Evolutionary conservation across 2,329 filamentous ascomycete genomes (phyloP), one percentile per base, ranked within the genome.

Genomic region (Ophiosphaerella herpotricha): DNA sequence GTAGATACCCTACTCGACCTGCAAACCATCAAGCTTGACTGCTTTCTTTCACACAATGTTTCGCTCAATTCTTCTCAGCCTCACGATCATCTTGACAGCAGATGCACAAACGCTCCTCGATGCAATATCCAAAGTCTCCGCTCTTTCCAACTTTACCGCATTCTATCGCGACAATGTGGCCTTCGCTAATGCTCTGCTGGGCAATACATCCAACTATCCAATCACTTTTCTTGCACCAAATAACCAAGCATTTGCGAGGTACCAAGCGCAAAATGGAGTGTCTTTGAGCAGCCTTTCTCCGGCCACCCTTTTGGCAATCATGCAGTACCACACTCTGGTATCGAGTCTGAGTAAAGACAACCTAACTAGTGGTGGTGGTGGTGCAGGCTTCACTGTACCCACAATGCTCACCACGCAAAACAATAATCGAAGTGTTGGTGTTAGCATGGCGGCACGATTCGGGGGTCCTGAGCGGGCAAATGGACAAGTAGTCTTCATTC

Each of bases 401-500:
- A 61, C 59, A 1, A 47, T 62, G 41, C 46, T 64, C 5, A 55
- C 24, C 18, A 43, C 45, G 11, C 18, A 39, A 13, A 54, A 51
- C 44, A 63, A 62, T 45, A 63, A 64, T 23, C 50, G 61, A 32
- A 54, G 37, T 35, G 52, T 48, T 13, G 59, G 59, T 7, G 18
- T 43, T 4, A 16, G 32, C 7, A n/a, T 64, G 9, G 54, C 52
- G 11, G 41, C 50, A 12, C 56, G 57, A 39, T 62, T 56, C 38
- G 61, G 61, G 16, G 57, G 59, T 29, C 5, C 44, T 7, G 40
- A 49, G 24, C 36, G 43, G 13, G 50, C 50, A 9, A 43, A 40
- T 5, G 61, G 61, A 12, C 61, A 63, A 39, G 59, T 64, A 13
- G 59, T 64, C 16, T 64, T 64, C 52, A 54, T 64, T 18, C 48